Percentiles rank a stretch among this genome's conserved stretches.
Evolutionary conservation across 2,329 filamentous ascomycete genomes (phyloP).

Genomic region (Trichophaea hybrida): DNA sequence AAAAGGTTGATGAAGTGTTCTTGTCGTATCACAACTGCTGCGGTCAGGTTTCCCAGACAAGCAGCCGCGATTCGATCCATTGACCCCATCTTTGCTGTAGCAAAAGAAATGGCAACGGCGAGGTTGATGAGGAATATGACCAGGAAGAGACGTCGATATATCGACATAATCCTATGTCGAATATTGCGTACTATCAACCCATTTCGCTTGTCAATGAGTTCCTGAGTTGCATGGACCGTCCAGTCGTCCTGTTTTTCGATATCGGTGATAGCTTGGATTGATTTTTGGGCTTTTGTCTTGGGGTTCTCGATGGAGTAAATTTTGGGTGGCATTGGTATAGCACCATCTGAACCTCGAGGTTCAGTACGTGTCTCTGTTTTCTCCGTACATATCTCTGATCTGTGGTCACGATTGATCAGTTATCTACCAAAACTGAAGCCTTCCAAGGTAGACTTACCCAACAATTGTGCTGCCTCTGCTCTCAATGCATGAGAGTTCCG

Average conservation of each 20-base stretch:
- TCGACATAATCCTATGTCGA: conserved; percentile 34
- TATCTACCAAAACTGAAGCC: too few species aligned
- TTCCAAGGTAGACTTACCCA: neutral
- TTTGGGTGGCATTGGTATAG: neutral
- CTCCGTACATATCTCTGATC: too few species aligned
- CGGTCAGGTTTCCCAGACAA: conserved; percentile 34
- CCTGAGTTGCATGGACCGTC: neutral
- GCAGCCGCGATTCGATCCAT: conserved; percentile 22
- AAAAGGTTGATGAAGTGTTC: conserved; percentile 41
- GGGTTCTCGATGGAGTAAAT: neutral
- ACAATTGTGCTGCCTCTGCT: neutral
- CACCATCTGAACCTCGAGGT: neutral
- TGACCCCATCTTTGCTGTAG: conserved; percentile 10
- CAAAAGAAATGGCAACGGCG: conserved; percentile 20
- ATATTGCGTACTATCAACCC: conserved; percentile 48
- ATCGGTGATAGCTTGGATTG: neutral
- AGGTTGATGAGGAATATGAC: conserved; percentile 33
- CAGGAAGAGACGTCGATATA: conserved; percentile 34
- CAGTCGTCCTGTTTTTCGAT: neutral
- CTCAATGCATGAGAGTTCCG: neutral
- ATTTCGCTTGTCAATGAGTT: conserved; percentile 54
- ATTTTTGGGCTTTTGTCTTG: too few species aligned
- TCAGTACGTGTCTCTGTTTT: too few species aligned
- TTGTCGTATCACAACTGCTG: conserved; percentile 38
- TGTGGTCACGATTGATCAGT: too few species aligned